Evolutionary conservation across 495 filamentous ascomycete species (phyloP).

Genomic region (Annulohypoxylon maeteangense): DNA sequence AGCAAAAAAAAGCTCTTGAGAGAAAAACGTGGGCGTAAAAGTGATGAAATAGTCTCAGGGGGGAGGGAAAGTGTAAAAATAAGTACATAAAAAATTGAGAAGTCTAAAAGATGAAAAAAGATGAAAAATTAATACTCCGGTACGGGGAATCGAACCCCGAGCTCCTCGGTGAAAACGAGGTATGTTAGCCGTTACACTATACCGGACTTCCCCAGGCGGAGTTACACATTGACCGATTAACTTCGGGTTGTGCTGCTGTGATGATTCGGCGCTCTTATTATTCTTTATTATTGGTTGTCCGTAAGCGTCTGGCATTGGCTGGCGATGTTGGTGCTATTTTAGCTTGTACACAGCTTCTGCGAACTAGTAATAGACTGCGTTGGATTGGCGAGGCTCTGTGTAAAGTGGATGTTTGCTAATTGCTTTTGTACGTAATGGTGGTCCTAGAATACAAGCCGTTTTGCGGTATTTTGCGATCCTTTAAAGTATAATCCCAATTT

Average conservation of each 20-base stretch:
- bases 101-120: not conserved
- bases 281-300: not conserved
- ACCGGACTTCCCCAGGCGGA: slow-evolving; percentile 45
- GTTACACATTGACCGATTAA: no score
- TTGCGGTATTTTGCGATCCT: not conserved
- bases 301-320: slow-evolving; percentile 6
- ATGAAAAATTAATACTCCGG: slow-evolving; percentile 47
- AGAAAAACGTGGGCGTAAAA: no score
- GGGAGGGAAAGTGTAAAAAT: no score
- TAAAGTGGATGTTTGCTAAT: not conserved
- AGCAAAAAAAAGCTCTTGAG: no score
- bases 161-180: slow-evolving; percentile 63
- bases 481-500: not conserved
- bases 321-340: not conserved
- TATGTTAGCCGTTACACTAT: slow-evolving; percentile 63
- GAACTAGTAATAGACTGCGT: not conserved
- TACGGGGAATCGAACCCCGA: slow-evolving; percentile 65
- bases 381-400: slow-evolving; percentile 3
- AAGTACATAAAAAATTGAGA: not conserved
- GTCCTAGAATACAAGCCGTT: not conserved
- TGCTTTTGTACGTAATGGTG: slow-evolving; percentile 2
- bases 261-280: not conserved
- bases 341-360: slow-evolving; percentile 4
- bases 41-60: no score
- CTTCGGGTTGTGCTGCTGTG: not conserved